phyloP scores from a whole-genome alignment of 164 flowering plant genomes.

The Saururus chinensis region DNA sequence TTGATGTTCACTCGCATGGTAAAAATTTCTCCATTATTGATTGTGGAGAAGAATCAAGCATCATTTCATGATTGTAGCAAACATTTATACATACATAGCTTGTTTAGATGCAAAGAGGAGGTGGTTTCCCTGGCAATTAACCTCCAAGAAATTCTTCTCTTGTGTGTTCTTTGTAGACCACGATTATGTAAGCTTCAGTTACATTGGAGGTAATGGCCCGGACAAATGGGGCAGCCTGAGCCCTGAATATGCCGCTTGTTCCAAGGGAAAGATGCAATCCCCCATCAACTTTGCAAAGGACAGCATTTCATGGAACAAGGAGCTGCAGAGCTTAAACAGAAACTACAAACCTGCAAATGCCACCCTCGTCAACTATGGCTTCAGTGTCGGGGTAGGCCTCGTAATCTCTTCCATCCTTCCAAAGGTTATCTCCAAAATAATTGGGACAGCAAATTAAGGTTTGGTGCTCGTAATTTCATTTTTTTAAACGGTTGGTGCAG shows the following conservation, averaged over 20 bases:
- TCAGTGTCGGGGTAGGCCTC: neutral
- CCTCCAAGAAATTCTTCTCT: no score
- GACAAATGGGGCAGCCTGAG: slow-evolving; percentile 39
- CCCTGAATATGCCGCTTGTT: slow-evolving; percentile 21
- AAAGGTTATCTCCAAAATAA: neutral
- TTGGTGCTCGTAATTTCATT: no score
- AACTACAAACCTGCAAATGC: slow-evolving; percentile 35
- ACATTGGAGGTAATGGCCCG: slow-evolving; percentile 25
- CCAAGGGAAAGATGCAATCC: slow-evolving; percentile 37
- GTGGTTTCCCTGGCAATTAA: no score
- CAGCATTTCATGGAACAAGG: slow-evolving; percentile 5
- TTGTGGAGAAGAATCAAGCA: neutral
- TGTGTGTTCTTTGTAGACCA: no score
- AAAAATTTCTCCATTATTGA: neutral
- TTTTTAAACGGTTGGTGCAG: neutral
- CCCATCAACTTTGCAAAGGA: slow-evolving; percentile 35
- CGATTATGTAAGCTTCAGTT: no score
- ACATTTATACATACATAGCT: neutral
- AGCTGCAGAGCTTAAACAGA: slow-evolving; percentile 23
- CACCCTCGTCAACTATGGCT: slow-evolving; percentile 29
- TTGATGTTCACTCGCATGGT: neutral
- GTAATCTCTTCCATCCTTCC: neutral
- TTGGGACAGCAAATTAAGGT: neutral
- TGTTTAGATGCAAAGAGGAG: no score
- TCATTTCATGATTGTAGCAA: neutral